Conservation (phyloP, 768 basidiomycete species). For the Galerina sulciceps region DNA sequence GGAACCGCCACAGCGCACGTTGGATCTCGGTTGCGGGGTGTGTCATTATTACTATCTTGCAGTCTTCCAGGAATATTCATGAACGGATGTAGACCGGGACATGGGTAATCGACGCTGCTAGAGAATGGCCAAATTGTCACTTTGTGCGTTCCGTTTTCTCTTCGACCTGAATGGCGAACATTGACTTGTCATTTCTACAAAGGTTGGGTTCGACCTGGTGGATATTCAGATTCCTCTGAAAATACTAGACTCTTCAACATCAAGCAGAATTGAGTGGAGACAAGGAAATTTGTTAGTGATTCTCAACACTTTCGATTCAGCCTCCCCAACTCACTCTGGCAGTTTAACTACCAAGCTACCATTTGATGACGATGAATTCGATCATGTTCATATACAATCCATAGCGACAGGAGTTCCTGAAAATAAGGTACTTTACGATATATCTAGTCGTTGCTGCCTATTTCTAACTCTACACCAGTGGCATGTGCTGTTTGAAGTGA, state of each 20-base stretch:
- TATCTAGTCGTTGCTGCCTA: slow-evolving; percentile 11
- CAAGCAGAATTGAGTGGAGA: slow-evolving; percentile 67
- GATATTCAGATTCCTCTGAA: slow-evolving; percentile 69
- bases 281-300: slow-evolving; percentile 75
- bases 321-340: not conserved
- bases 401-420: slow-evolving; percentile 75
- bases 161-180: not conserved
- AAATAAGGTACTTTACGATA: slow-evolving; percentile 57
- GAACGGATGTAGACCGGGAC: slow-evolving; percentile 54
- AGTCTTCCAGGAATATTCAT: not conserved
- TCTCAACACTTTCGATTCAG: not conserved
- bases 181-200: not conserved
- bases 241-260: slow-evolving; percentile 52
- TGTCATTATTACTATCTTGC: slow-evolving; percentile 24
- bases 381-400: slow-evolving; percentile 74
- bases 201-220: slow-evolving; percentile 84
- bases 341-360: slow-evolving; percentile 79
- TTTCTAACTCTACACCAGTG: slow-evolving; percentile 46
- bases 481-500: slow-evolving; percentile 68
- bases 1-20: slow-evolving; percentile 53
- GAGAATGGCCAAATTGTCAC: slow-evolving; percentile 66
- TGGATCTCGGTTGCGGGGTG: slow-evolving; percentile 81
- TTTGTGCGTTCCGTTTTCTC: slow-evolving; percentile 50
- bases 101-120: slow-evolving; percentile 77
- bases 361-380: slow-evolving; percentile 83